These are phyloP conservation scores for Kalanchoe fedtschenkoi DNA, from an alignment of 164 flowering plant genomes.

Conservation along the genomic window DNA sequence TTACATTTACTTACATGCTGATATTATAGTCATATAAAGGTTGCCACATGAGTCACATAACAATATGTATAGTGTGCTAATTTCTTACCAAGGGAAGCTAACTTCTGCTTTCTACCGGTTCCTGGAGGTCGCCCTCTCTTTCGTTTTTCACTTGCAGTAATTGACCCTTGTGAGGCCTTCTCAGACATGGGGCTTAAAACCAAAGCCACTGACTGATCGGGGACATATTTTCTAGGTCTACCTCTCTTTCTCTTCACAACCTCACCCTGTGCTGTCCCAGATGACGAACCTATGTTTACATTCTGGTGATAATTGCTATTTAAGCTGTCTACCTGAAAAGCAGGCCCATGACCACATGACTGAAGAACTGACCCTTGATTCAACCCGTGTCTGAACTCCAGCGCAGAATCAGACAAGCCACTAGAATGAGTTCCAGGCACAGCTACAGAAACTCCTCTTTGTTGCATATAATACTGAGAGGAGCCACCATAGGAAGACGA, in stretches of 20 bases:
- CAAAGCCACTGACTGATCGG: constrained; percentile 44
- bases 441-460: constrained; percentile 30
- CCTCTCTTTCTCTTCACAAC: constrained; percentile 58
- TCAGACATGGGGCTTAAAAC: constrained; percentile 37
- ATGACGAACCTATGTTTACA: constrained; percentile 15
- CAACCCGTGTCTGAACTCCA: constrained; percentile 25
- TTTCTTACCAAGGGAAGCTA: constrained; percentile 40
- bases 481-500: constrained; percentile 30
- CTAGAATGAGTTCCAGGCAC: constrained; percentile 17
- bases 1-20: too few species aligned
- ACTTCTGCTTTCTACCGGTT: constrained; percentile 53
- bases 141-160: constrained; percentile 16
- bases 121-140: constrained; percentile 57
- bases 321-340: constrained; percentile 25
- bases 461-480: constrained; percentile 37
- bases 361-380: constrained; percentile 27
- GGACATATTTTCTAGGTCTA: constrained; percentile 61
- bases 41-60: background rate
- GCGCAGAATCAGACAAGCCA: constrained; percentile 15
- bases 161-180: constrained; percentile 16
- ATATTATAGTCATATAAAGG: background rate
- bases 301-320: constrained; percentile 26
- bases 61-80: background rate
- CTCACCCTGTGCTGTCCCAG: constrained; percentile 22
- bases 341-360: constrained; percentile 18